Base-by-base conservation (phyloP, 2,329 filamentous ascomycete species). In the Lanzia echinophila region DNA sequence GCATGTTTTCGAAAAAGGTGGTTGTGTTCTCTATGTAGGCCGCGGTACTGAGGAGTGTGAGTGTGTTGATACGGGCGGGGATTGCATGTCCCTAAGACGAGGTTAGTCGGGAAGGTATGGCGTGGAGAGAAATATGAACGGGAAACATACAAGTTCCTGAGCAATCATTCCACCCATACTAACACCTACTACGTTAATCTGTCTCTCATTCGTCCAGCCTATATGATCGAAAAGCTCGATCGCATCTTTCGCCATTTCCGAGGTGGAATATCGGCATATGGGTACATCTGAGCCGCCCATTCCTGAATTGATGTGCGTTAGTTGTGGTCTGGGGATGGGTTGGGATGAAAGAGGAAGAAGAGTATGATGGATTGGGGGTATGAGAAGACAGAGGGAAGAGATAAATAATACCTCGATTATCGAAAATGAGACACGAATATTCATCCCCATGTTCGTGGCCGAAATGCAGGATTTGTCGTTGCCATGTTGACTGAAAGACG, bases 121-220 rank as follows among this genome's bases (percentile, higher is more conserved):
- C n/a, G n/a, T 20, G 11, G 38, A 52, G 43, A n/a, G 5, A 12
- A n/a, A 11, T 12, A 24, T 42, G 20, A 33, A 63, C 20, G 24
- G 20, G 39, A 22, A 12, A 65, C 71, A 64, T 68, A 77, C 79
- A 3, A 96, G 66, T 71, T 96, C 90, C 70, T 95, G 90, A 2
- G 88, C 82, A 63, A 96, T 92, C 90, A 96, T 95, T 65, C 90
- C 90, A 59, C 90, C 90, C 79, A 95, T 87, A 56, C 85, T 89
- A 60, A 92, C 83, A 53, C 90, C 90, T 33, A 87, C 75, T 50
- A 95, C 68, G 71, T 96, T 83, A 13, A 86, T 61, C 49, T 80
- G 67, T 73, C 76, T 71, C 63, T 75, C 62, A 66, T 76, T 67
- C 42, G 69, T 82, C 87, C 88, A 95, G 58, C 82, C 83, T 10